Conservation (phyloP, 805 yeast genomes). For the Starmerella floris region DNA sequence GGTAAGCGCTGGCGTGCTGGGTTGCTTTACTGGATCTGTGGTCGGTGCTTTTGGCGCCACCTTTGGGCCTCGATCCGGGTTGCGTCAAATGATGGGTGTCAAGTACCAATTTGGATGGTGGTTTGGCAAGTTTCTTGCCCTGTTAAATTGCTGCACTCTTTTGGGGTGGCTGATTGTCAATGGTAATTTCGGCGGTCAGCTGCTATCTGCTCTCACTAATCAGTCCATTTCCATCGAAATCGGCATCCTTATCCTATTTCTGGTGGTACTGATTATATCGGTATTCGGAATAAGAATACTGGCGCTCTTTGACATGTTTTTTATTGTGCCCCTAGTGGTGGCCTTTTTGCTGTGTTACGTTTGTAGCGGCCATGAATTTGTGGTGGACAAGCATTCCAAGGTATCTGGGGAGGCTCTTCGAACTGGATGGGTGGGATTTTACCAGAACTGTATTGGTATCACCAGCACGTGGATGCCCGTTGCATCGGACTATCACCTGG, state of each 20-base stretch:
- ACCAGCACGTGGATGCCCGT: conserved; percentile 85
- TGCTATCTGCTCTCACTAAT: conserved; percentile 50
- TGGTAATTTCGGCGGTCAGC: conserved; percentile 78
- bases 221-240: conserved; percentile 55
- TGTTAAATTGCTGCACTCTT: conserved; percentile 61
- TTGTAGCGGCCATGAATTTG: conserved; percentile 28
- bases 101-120: conserved; percentile 76
- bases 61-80: conserved; percentile 84
- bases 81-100: conserved; percentile 77
- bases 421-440: conserved; percentile 63
- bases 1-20: conserved; percentile 47
- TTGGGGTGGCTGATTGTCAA: conserved; percentile 94
- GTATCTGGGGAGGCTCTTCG: conserved; percentile 24
- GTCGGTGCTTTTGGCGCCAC: conserved; percentile 72
- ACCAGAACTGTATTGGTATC: conserved; percentile 59
- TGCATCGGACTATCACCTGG: conserved; percentile 70
- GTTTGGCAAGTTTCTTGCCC: conserved; percentile 62
- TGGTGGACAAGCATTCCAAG: conserved; percentile 30
- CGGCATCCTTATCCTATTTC: conserved; percentile 61
- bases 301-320: conserved; percentile 49
- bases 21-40: conserved; percentile 54
- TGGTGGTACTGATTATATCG: conserved; percentile 51
- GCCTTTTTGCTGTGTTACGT: conserved; percentile 59
- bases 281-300: conserved; percentile 68
- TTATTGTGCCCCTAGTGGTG: conserved; percentile 56